Base-by-base conservation (phyloP, 2,329 filamentous ascomycete species). In the Fusarium hainanense region DNA sequence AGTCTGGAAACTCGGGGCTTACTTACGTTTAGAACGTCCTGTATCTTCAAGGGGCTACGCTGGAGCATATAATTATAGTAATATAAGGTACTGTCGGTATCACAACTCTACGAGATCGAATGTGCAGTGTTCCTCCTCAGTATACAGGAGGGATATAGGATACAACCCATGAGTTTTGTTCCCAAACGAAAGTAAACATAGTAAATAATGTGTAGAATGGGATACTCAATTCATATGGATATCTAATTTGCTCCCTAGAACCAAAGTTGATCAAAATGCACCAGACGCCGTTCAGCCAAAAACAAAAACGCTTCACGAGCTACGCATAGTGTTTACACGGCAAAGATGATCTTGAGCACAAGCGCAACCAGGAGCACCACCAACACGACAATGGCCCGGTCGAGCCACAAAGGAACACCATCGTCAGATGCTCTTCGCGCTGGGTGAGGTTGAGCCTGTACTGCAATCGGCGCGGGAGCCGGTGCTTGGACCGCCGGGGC, bases 361-460 rank as follows among this genome's bases (percentile, higher is more conserved):
- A 97, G 88, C 23, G 92, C 88, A 6, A 90, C 82, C 21, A 97
- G 82, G 27, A 92, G 83, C 16, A 93, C 85, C 1, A 93, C 83
- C 20, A 97, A 80, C 9, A 88, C 90, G 23, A 90, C 88, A 70
- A 97, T 97, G 40, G 90, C 87, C 68, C 92, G 88, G 79, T 97
- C 94, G 20, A 97, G 84, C 92, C 93, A 97, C 14, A 89, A 81
- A 3, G 90, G 87, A 18, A 92, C 86, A 4, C 83, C 87, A 28
- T 87, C 84, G 18, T 77, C 70, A 40, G 71, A 56, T 42, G 76
- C 59, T 48, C 75, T 66, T 58, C 68, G 69, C 14, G 67, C 61
- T 42, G 68, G 68, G 43, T 55, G 72, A 28, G 47, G 68, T 48
- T 55, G 72, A 28, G 49, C 56, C 20, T 71, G 74, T 16, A 55